phyloP scores from a whole-genome alignment of 2,329 filamentous ascomycete genomes.

The Orbilia oligospora region DNA sequence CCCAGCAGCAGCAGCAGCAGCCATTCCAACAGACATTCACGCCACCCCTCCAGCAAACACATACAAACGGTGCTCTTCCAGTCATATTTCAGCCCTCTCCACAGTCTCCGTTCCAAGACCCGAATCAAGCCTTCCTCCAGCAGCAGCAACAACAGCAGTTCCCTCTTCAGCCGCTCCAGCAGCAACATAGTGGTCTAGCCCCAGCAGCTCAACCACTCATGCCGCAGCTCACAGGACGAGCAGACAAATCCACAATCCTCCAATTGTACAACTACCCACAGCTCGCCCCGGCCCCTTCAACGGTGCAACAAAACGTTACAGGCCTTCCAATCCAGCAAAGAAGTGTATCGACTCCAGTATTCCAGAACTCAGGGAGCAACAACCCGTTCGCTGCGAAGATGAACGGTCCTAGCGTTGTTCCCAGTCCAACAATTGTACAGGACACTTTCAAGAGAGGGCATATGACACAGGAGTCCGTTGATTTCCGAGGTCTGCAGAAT shows the following conservation, averaged over 20 bases:
- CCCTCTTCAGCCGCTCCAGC: constrained; percentile 66
- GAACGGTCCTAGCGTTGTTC: constrained; percentile 23
- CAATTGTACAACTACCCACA: constrained; percentile 79
- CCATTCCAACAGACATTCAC: constrained; percentile 62
- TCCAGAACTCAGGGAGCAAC: constrained; percentile 62
- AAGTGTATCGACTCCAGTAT: constrained; percentile 57
- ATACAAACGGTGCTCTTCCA: constrained; percentile 55
- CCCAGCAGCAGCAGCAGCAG: constrained; percentile 62
- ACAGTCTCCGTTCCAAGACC: constrained; percentile 65
- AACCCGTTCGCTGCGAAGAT: constrained; percentile 63
- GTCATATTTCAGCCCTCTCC: constrained; percentile 65
- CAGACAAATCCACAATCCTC: constrained; percentile 81
- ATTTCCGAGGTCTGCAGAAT: constrained; percentile 63
- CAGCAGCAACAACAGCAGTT: constrained; percentile 65
- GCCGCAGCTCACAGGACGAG: constrained; percentile 69
- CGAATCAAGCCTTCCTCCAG: constrained; percentile 66
- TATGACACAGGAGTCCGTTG: constrained; percentile 64
- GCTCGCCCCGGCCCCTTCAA: constrained; percentile 67
- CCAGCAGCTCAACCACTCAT: constrained; percentile 64
- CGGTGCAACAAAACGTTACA: constrained; percentile 41
- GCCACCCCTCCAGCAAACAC: constrained; percentile 61
- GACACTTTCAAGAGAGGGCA: constrained; percentile 60
- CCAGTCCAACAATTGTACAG: constrained; percentile 2
- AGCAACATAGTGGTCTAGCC: constrained; percentile 64
- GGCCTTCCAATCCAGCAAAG: constrained; percentile 50